A percentile compares a stretch with the other conserved stretches of the same genome.
These are phyloP conservation scores for Ophiocordyceps camponoti-rufipedis DNA, from an alignment of 2,329 filamentous ascomycete species.

Conservation along the genomic window DNA sequence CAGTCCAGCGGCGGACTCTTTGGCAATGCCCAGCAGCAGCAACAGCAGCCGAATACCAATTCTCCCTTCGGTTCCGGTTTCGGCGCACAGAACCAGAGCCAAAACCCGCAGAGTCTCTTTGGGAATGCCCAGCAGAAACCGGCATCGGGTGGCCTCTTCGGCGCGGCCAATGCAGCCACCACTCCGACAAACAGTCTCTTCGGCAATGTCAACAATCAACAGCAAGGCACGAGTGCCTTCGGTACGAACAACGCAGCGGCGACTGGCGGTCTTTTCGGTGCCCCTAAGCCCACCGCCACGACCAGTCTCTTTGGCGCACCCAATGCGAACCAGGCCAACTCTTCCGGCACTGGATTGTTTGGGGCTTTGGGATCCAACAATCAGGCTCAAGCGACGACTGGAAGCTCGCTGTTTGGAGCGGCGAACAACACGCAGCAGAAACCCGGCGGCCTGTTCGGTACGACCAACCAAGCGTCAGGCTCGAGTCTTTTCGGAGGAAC, in stretches of 20 bases:
- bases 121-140: conserved; percentile 23
- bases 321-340: conserved; percentile 15
- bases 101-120: conserved; percentile 21
- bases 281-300: conserved; percentile 14
- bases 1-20: conserved; percentile 26
- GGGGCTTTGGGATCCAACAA: conserved; percentile 19
- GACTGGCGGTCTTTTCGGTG: conserved; percentile 20
- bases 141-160: conserved; percentile 17
- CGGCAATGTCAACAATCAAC: conserved; percentile 22
- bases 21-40: conserved; percentile 18
- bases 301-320: conserved; percentile 22
- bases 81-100: conserved; percentile 11
- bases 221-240: conserved; percentile 17
- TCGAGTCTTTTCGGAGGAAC: conserved; percentile 36
- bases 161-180: conserved; percentile 7
- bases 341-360: conserved; percentile 24
- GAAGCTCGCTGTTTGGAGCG: conserved; percentile 31
- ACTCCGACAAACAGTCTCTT: conserved; percentile 24
- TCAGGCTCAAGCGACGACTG: conserved; percentile 16
- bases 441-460: conserved; percentile 33
- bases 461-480: conserved; percentile 22
- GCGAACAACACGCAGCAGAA: conserved; percentile 17
- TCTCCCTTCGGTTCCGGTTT: conserved; percentile 16
- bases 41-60: conserved; percentile 7
- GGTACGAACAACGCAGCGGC: conserved; percentile 11